Base-by-base conservation (phyloP, 2,329 filamentous ascomycete genomes). In the Hypoxylon sp. region DNA sequence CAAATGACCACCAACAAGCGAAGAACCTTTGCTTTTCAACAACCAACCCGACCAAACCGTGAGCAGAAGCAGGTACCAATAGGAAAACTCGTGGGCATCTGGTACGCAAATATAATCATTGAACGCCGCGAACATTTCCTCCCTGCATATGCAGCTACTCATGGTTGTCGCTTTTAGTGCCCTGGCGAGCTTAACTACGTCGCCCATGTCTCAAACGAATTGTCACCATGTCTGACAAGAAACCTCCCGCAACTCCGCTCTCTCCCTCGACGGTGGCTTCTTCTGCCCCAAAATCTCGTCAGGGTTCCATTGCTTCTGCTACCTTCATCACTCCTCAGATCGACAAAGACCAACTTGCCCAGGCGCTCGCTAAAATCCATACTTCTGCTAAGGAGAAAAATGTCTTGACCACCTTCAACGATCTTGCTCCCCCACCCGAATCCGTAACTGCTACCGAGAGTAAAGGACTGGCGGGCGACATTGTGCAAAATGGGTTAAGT, bases 391-490 rank as follows among this genome's bases (percentile, higher is more conserved):
- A 92, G 75, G 92, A 93, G 77, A 92, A 92, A 34, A 91, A 92
- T 69, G 88, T 90, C 34, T 85, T 98, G 51, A 98, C 95, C 2
- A 97, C 94, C 7, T 98, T 98, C 81, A 97, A 97, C 80, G 94
- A 98, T 76, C 94, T 97, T 75, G 92, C 91, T 0, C 86, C 91
- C 0, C 90, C 90, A 4, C 90, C 92, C 0, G 82, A 85, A 2
- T 83, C 86, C 0, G 81, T 87, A 1, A 83, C 86, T 1, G 80
- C 83, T 13, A 80, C 84, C 23, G 93, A 97, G 73, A 88, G 84
- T 64, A 93, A 93, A 77, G 87, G 87, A 7, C 83, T 93, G 38
- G 85, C 90, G 0, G 88, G 89, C 25, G 93, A 97, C 64, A 80
- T 91, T 43, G 89, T 96, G 21, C 93, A 96, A 69, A 92, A 95